Conservation (phyloP, 2,329 filamentous ascomycete species). For the Raffaelea arxii region DNA sequence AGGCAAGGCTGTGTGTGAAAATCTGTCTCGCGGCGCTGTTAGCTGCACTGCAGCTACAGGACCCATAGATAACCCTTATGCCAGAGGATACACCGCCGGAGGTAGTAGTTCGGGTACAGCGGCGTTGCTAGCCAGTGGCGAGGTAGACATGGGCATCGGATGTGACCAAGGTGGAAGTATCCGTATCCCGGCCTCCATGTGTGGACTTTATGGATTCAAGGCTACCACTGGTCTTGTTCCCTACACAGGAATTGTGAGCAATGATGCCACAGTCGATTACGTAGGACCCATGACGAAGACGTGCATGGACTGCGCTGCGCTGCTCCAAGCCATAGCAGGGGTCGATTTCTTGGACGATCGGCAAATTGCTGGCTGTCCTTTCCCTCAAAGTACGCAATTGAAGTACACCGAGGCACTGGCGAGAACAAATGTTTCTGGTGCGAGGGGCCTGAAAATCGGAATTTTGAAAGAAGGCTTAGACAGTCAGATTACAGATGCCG, state of each 20-base stretch:
- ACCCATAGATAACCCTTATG: conserved; percentile 35
- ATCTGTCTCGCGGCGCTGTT: conserved; percentile 31
- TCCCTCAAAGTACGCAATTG: conserved; percentile 11
- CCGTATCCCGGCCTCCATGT: conserved; percentile 20
- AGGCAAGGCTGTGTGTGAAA: conserved; percentile 37
- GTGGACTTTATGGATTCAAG: conserved; percentile 23
- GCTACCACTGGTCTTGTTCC: conserved; percentile 23
- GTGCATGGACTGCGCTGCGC: conserved; percentile 18
- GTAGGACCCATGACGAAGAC: conserved; percentile 20
- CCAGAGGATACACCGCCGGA: conserved; percentile 32
- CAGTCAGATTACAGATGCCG: conserved; percentile 14
- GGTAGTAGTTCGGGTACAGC: conserved; percentile 34
- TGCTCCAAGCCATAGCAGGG: conserved; percentile 22
- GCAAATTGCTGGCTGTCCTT: conserved; percentile 14
- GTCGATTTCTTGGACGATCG: conserved; percentile 23
- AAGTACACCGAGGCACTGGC: conserved; percentile 10
- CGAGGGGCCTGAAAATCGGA: conserved; percentile 20
- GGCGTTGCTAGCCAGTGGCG: conserved; percentile 28
- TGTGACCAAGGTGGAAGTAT: conserved; percentile 25
- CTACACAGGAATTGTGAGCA: conserved; percentile 21
- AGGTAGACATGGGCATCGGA: conserved; percentile 22
- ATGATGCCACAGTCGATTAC: conserved; percentile 21
- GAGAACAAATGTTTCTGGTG: conserved; percentile 6
- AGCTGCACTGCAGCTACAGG: conserved; percentile 34
- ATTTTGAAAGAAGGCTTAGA: conserved; percentile 19